phyloP scores from a whole-genome alignment of 192 early-diverging fungal genomes.

The Spinellus fusiger region DNA sequence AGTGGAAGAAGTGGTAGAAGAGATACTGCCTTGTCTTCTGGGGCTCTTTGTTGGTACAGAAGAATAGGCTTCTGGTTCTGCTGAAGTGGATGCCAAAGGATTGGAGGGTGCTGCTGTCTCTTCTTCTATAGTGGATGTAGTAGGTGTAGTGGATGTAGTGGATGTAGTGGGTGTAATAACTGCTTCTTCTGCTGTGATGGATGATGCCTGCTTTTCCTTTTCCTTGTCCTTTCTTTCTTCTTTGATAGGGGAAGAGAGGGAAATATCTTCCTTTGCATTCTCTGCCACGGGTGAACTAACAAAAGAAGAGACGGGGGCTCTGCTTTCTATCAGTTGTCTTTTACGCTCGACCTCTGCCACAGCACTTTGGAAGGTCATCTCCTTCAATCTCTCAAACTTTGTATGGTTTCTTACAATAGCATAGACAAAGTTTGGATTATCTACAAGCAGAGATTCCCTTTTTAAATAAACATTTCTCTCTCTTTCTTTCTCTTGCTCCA shows the following conservation, averaged over 20 bases:
- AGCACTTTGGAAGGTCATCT: constrained; percentile 63
- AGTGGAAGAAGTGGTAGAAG: neutral
- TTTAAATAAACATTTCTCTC: neutral
- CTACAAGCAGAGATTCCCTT: constrained; percentile 16
- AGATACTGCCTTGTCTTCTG: neutral
- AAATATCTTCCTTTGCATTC: neutral
- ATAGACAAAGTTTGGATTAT: constrained; percentile 78
- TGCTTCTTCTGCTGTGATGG: too few relatives aligned
- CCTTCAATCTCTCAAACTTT: constrained; percentile 60
- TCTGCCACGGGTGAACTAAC: too few relatives aligned
- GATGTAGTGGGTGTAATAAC: too few relatives aligned
- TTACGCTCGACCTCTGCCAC: constrained; percentile 52
- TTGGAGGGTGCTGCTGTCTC: neutral
- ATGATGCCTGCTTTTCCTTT: too few relatives aligned
- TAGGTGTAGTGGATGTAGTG: too few relatives aligned
- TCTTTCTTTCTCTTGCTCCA: neutral
- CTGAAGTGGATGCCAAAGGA: neutral
- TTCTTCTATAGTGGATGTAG: neutral
- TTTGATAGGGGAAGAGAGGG: too few relatives aligned
- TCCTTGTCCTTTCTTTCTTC: too few relatives aligned
- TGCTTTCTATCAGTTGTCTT: constrained; percentile 41
- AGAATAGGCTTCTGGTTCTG: neutral
- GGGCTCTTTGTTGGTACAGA: neutral
- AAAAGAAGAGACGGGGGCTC: too few relatives aligned
- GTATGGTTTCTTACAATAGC: constrained; percentile 68